phyloP scores from a whole-genome alignment of 352 stramenopile species.

The Globisporangium nagaii region DNA sequence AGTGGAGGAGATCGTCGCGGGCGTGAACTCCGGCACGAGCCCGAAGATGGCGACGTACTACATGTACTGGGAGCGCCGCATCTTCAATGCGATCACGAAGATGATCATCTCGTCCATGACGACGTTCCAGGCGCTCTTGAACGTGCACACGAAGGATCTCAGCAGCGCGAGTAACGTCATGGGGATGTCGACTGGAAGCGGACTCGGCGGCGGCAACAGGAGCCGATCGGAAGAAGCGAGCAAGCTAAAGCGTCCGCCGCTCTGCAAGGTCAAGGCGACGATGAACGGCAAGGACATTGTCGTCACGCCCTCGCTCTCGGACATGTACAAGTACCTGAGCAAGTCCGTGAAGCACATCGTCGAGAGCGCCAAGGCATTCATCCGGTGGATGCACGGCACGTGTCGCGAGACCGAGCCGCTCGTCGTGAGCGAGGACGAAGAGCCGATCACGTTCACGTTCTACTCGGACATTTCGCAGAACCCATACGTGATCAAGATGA shows the following conservation, averaged over 20 bases:
- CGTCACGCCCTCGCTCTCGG: constrained; percentile 89
- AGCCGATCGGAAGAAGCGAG: constrained; percentile 44
- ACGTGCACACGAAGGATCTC: constrained; percentile 85
- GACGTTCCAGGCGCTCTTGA: constrained; percentile 91
- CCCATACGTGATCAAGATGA: constrained; percentile 95
- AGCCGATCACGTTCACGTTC: constrained; percentile 92
- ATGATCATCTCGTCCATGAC: constrained; percentile 96
- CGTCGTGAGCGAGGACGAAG: constrained; percentile 90
- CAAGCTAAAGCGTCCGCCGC: constrained; percentile 77
- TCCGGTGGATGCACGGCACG: constrained; percentile 94
- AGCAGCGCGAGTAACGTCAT: constrained; percentile 37
- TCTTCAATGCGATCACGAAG: constrained; percentile 96
- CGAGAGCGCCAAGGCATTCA: constrained; percentile 92
- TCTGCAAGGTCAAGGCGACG: constrained; percentile 92
- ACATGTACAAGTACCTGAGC: constrained; percentile 96
- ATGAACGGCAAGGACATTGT: constrained; percentile 95
- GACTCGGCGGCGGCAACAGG: constrained; percentile 6
- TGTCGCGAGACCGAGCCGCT: constrained; percentile 89
- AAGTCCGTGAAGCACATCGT: constrained; percentile 94
- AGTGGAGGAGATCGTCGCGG: constrained; percentile 93
- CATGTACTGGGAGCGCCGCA: constrained; percentile 95
- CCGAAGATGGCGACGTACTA: constrained; percentile 93
- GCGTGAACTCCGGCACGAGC: constrained; percentile 89
- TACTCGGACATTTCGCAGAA: constrained; percentile 95
- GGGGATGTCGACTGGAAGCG: constrained; percentile 24